Evolutionary conservation across 2,329 filamentous ascomycete species (phyloP), one percentile per base, ranked within the genome.

Genomic region (Ceratocystis variospora): DNA sequence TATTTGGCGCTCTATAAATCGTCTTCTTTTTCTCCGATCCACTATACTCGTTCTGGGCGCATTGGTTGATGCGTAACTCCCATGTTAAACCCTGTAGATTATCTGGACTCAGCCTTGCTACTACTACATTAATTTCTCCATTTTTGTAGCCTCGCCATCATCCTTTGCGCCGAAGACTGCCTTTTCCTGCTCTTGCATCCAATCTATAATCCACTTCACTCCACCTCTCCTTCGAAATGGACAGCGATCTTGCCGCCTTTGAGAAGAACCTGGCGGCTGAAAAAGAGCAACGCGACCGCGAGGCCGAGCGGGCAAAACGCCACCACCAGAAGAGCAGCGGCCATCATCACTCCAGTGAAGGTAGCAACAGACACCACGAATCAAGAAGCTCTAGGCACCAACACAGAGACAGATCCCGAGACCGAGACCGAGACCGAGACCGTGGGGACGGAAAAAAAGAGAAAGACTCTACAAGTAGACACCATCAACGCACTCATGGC

Each of bases 241-340:
- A 82, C 69, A 79, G 81, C 69, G 77, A 80, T n/a, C 76, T 83
- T 8, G 81, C 81, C 62, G 89, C 92, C 67, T 95, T 95, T 68
- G 90, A 95, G 74, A 89, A 87, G 73, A 79, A 85, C 31, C 79
- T 95, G 12, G 87, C 86, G 1, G 81, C 85, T 57, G 85, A 83
- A 70, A 87, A 85, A 72, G 77, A 77, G 0, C 76, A 78, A 68
- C 75, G 77, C 55, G 74, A 77, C 48, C 76, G 78, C 57, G 79
- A 79, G 33, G 76, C 44, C 44, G 45, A 55, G 8, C 62, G 62
- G 19, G 44, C 19, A 12, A 61, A 64, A 25, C 50, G 45, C 6
- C 66, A 59, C 25, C 62, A 50, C 28, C 55, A 61, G 1, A 48
- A 65, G 10, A 63, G 61, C 61, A 50, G 53, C n/a, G 25, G 33